A percentile compares a stretch with the other conserved stretches of the same genome.
phyloP scores from a whole-genome alignment of 2,329 filamentous ascomycete species.

The Epicoccum sorghinum region DNA sequence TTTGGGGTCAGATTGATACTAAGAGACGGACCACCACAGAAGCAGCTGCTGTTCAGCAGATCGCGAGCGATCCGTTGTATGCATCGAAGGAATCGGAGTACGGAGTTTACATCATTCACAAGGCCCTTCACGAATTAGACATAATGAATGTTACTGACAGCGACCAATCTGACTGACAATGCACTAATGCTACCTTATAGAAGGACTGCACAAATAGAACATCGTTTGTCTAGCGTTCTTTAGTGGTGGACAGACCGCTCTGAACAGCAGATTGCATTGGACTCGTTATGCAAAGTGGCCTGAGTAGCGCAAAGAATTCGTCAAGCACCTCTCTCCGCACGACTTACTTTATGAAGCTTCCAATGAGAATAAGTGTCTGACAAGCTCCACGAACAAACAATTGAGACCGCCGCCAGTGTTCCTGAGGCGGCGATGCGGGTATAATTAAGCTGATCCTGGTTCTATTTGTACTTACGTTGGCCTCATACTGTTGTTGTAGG shows the following conservation, averaged over 20 bases:
- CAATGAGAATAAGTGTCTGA: too few relatives aligned
- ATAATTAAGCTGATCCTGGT: too few relatives aligned
- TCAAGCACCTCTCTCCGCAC: too few relatives aligned
- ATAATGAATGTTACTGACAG: too few relatives aligned
- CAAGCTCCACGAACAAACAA: too few relatives aligned
- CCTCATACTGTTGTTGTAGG: too few relatives aligned
- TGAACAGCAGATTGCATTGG: neutral
- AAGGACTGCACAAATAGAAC: neutral
- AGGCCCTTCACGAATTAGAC: too few relatives aligned
- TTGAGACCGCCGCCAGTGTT: too few relatives aligned
- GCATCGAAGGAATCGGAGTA: neutral
- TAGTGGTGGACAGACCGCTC: neutral
- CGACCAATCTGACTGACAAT: neutral
- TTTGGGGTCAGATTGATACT: neutral
- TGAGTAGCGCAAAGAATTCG: too few relatives aligned
- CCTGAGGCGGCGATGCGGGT: too few relatives aligned
- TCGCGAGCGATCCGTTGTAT: constrained; percentile 2
- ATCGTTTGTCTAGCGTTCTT: neutral
- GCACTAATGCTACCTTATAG: neutral
- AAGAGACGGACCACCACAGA: neutral
- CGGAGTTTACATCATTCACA: neutral
- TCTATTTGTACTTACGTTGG: too few relatives aligned
- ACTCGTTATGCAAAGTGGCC: neutral
- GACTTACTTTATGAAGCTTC: too few relatives aligned
- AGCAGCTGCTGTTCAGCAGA: neutral